A percentile compares a stretch with the other conserved stretches of the same genome.
These are phyloP conservation scores for Amphirosellinia nigrospora DNA, from an alignment of 495 filamentous ascomycete genomes.

Conservation along the genomic window DNA sequence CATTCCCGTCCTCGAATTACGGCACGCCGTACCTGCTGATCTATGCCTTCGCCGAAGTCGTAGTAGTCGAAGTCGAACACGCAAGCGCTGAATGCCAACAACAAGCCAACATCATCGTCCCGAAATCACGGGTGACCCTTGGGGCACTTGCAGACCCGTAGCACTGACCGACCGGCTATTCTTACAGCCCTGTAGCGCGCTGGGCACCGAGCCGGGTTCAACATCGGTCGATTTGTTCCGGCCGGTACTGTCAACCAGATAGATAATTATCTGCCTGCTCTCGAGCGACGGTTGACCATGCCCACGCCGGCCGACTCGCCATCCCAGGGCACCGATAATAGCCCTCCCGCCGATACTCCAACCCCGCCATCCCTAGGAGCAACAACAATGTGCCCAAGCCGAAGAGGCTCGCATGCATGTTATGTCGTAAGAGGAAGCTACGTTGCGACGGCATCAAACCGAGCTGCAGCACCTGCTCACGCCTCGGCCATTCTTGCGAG, in stretches of 20 bases:
- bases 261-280: background rate
- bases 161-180: background rate
- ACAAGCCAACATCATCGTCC: background rate
- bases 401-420: slow-evolving; percentile 95
- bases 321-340: slow-evolving; percentile 37
- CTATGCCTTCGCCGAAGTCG: background rate
- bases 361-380: slow-evolving; percentile 27
- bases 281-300: background rate
- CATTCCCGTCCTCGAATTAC: background rate
- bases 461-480: slow-evolving; percentile 89
- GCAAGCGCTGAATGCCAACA: background rate
- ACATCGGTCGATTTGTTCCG: background rate
- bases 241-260: background rate
- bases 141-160: slow-evolving; percentile 1
- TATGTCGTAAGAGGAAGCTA: slow-evolving; percentile 92
- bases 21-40: background rate
- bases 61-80: background rate
- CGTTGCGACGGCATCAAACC: slow-evolving; percentile 80
- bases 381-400: slow-evolving; percentile 74
- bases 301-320: slow-evolving; percentile 31
- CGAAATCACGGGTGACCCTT: background rate
- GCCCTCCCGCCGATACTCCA: slow-evolving; percentile 32
- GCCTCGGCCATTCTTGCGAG: slow-evolving; percentile 87
- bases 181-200: slow-evolving; percentile 11
- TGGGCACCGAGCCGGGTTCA: background rate